phyloP scores from a whole-genome alignment of 2,329 filamentous ascomycete species.

The Fusarium sp. region DNA sequence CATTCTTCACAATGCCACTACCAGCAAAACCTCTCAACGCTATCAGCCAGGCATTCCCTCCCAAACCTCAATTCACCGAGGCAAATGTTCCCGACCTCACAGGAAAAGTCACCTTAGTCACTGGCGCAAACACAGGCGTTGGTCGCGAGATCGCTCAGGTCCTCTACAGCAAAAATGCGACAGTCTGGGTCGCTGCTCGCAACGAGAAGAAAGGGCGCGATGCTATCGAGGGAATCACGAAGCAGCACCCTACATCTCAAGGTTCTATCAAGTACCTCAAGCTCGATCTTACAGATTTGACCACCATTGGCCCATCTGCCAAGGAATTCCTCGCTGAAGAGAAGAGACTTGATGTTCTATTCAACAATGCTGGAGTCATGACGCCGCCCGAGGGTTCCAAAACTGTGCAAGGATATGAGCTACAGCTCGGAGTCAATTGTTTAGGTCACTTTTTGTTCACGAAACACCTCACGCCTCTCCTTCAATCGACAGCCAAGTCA shows the following conservation, averaged over 20 bases:
- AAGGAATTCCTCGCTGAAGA: constrained; percentile 48
- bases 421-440: constrained; percentile 57
- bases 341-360: constrained; percentile 53
- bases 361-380: constrained; percentile 61
- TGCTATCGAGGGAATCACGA: constrained; percentile 59
- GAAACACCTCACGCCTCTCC: constrained; percentile 52
- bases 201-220: constrained; percentile 56
- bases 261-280: constrained; percentile 57
- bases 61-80: constrained; percentile 43
- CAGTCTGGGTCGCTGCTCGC: constrained; percentile 66
- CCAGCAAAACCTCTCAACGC: constrained; percentile 25
- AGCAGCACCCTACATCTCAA: constrained; percentile 49
- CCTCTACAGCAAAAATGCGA: constrained; percentile 64
- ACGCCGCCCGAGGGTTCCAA: constrained; percentile 53
- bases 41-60: constrained; percentile 40
- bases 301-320: constrained; percentile 50
- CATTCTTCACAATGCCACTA: constrained; percentile 5
- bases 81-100: constrained; percentile 72
- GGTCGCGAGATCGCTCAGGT: constrained; percentile 64
- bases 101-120: constrained; percentile 67
- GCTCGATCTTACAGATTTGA: constrained; percentile 59
- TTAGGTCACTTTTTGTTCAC: constrained; percentile 56
- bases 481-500: constrained; percentile 50
- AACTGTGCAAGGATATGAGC: constrained; percentile 56
- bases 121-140: constrained; percentile 56